Conservation (phyloP, 2,329 filamentous ascomycete genomes). For the Reticulascus tulasneorum region DNA sequence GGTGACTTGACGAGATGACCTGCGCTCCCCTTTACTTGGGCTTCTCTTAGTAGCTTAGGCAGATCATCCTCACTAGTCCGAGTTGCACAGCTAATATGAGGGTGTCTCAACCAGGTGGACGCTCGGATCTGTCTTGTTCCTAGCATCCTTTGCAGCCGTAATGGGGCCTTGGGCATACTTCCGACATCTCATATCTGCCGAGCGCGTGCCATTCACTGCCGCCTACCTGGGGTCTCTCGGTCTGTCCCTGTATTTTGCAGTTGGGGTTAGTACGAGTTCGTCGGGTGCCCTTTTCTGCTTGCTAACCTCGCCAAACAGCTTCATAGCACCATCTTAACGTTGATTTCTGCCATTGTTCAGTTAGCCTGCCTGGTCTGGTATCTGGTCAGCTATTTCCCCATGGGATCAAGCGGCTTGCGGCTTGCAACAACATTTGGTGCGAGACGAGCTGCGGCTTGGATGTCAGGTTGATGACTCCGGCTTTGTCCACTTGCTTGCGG, state of each 20-base stretch:
- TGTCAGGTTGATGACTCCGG: conserved; percentile 66
- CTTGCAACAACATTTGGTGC: conserved; percentile 84
- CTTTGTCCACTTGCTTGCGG: too few species aligned
- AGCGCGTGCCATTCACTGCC: conserved; percentile 85
- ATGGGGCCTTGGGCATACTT: conserved; percentile 86
- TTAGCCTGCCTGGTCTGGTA: conserved; percentile 86
- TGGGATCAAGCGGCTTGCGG: conserved; percentile 85
- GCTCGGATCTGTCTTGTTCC: conserved; percentile 83
- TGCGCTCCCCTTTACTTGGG: background rate
- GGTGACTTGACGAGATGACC: conserved; percentile 10
- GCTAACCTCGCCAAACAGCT: conserved; percentile 51
- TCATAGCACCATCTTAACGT: conserved; percentile 77
- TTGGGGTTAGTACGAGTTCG: conserved; percentile 88
- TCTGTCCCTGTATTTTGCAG: conserved; percentile 85
- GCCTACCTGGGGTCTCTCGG: conserved; percentile 92
- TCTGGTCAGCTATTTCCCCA: conserved; percentile 94
- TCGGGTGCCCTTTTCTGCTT: background rate
- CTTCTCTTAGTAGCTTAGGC: too few species aligned
- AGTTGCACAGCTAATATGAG: conserved; percentile 30
- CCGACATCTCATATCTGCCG: conserved; percentile 77
- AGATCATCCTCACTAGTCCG: too few species aligned
- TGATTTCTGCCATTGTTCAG: conserved; percentile 80
- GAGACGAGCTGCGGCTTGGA: conserved; percentile 80
- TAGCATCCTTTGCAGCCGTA: conserved; percentile 87
- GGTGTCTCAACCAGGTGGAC: conserved; percentile 71